Evolutionary conservation across 1,284 basidiomycete species (phyloP), one percentile per base, ranked within the genome.

Genomic region (Phellinidium pouzarii): DNA sequence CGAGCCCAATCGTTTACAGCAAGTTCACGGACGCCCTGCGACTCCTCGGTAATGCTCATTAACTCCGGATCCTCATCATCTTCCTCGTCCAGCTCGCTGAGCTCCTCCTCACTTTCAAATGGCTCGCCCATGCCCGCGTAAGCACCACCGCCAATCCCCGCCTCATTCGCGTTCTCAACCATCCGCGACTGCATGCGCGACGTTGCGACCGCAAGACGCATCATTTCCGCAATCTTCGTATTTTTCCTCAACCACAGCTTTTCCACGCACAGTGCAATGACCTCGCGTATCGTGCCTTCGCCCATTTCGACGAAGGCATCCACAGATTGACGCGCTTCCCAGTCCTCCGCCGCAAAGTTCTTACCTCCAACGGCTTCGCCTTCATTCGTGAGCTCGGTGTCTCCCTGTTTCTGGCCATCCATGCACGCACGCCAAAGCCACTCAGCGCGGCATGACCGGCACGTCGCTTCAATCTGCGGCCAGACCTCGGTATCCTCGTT

Each of bases 1-100:
- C 86, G 73, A 4, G 82, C 83, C 83, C 84, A 87, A 59, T 86
- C 84, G n/a, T 74, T 71, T 46, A 87, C 67, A 0, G 85, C 82
- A 48, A 87, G 68, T 17, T 85, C 81, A 25, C 77, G 72, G 3
- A 85, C 77, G 23, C 78, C 71, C 5, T 69, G 76, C 4, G 72
- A 68, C 37, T 84, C 79, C 58, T 86, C 84, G 4, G 79, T 77
- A 59, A 79, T 64, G 20, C 78, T 75, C 58, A 84, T 66, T 36
- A 80, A 58, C 57, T 82, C 80, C 9, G 75, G 67, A 61, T 82
- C 82, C 37, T 82, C 80, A 19, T 57, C 80, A 26, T 57, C 55
- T 4, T 54, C 53, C 14, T 52, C 50, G 31, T 57, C 55, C 11
- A 50, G 17, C 17, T 57, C 56, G 37, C 53, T 57, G 41, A 57